Base-by-base conservation (phyloP, 345 rosid genomes). In the Salix purpurea region DNA sequence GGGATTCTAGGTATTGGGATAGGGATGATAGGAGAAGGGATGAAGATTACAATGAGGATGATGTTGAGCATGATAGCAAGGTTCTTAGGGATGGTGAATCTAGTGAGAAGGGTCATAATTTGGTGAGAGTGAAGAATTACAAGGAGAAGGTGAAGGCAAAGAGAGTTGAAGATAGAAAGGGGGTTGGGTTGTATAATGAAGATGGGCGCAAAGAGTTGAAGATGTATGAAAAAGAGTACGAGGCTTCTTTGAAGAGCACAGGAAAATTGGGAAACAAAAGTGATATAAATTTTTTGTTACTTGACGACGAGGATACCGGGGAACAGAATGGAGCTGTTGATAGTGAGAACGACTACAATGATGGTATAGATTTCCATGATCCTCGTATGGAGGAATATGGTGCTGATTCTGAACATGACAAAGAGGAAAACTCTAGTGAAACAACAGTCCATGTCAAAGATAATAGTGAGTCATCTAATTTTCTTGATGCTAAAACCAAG, bases 1-100 rank as follows among this genome's bases (percentile, higher is more conserved):
- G 94, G 28, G 99, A 95, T 85, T 95, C 99, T 4, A 87, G 97
- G 79, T 87, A 87, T 81, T 93, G 99, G 98, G 99, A 95, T 81
- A 88, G 77, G 85, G 99, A 95, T 82, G 99, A 93, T 79, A 88
- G 99, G 85, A 91, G 99, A 82, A 84, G 98, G 75, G 98, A 95
- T 84, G 87, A 75, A 74, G 99, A 96, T 79, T 96, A 93, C 61
- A 80, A 84, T 69, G 96, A 89, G 85, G 96, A 89, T 72, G 88
- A 42, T 24, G 86, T 85, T 34, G 86, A 89, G 39, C 85, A 80
- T 72, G 77, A 77, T 15, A 73, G 80, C 15, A 58, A 23, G 68
- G 77, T 69, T 74, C 28, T 60, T 68, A 34, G 36, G 72, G 77
- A 73, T 56, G 14, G 12, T 77, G 79, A 71, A 71, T 76, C 87